A percentile compares a stretch with the other conserved stretches of the same genome.
phyloP scores from a whole-genome alignment of 2,329 filamentous ascomycete genomes.

The Fusarium nurragi region DNA sequence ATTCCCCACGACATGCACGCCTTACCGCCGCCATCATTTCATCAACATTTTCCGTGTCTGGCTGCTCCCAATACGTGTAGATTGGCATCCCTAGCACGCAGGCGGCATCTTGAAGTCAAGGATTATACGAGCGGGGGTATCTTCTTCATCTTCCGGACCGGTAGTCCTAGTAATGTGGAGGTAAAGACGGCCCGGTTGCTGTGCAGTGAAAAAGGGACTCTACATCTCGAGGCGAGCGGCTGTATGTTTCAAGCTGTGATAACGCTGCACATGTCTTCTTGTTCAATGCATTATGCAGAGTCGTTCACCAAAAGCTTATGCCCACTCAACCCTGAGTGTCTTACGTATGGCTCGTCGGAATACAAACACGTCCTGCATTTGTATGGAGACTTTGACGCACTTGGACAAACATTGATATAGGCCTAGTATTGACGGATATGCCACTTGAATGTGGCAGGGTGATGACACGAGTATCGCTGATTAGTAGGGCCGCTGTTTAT shows the following conservation, averaged over 20 bases:
- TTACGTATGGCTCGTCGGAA: not conserved
- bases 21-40: not conserved
- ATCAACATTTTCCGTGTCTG: not conserved
- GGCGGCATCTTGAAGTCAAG: not conserved
- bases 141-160: slow-evolving; percentile 20
- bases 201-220: not conserved
- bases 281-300: not conserved
- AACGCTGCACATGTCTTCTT: not conserved
- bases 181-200: slow-evolving; percentile 19
- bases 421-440: no score
- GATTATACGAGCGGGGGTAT: not conserved
- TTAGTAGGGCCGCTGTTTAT: no score
- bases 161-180: slow-evolving; percentile 5
- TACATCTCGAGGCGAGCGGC: slow-evolving; percentile 1
- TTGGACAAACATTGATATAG: no score
- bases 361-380: no score
- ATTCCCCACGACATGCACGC: not conserved
- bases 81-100: not conserved
- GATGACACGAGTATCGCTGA: no score
- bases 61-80: not conserved
- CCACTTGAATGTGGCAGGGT: no score
- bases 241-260: not conserved
- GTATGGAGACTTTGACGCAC: no score
- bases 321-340: not conserved
- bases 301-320: no score